These are phyloP conservation scores for Macrolepiota fuliginosa DNA, from an alignment of 768 basidiomycete species.

Conservation along the genomic window DNA sequence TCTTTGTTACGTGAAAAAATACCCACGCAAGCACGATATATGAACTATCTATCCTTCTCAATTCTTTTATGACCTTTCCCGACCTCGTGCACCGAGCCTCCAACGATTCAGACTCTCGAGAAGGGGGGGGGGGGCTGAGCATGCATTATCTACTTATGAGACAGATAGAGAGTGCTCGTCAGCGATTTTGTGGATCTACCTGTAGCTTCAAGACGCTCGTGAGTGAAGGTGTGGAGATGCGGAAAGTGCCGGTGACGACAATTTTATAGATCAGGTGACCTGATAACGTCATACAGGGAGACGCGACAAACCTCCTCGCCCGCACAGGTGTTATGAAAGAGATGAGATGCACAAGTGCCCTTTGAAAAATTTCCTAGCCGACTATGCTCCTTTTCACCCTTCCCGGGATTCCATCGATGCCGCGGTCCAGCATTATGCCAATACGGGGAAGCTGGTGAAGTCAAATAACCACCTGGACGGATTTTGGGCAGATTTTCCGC, in stretches of 20 bases:
- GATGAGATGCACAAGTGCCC: too few relatives aligned
- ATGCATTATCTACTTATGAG: conserved; percentile 92
- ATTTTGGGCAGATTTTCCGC: too few relatives aligned
- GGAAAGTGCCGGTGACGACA: conserved; percentile 87
- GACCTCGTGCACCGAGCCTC: conserved; percentile 89
- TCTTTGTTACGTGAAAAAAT: conserved; percentile 89
- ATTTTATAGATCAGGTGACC: too few relatives aligned
- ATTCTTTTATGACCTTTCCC: conserved; percentile 75
- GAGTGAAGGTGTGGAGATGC: conserved; percentile 74
- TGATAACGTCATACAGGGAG: too few relatives aligned
- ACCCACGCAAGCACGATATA: conserved; percentile 94
- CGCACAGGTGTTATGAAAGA: too few relatives aligned
- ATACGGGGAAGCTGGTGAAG: too few relatives aligned
- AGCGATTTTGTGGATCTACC: conserved; percentile 76
- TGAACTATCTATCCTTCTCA: conserved; percentile 95
- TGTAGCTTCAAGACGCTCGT: conserved; percentile 82
- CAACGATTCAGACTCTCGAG: conserved; percentile 92
- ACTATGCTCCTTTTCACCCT: too few relatives aligned
- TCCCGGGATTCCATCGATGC: too few relatives aligned
- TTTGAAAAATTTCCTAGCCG: too few relatives aligned
- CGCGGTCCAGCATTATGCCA: too few relatives aligned
- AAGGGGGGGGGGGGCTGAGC: conserved; percentile 49
- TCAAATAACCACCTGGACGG: too few relatives aligned
- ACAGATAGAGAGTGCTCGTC: conserved; percentile 90
- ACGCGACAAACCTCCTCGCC: too few relatives aligned